These are phyloP conservation scores for Anthoceros angustus DNA, from an alignment of 225 moss, liverwort and hornwort genomes.

Conservation along the genomic window DNA sequence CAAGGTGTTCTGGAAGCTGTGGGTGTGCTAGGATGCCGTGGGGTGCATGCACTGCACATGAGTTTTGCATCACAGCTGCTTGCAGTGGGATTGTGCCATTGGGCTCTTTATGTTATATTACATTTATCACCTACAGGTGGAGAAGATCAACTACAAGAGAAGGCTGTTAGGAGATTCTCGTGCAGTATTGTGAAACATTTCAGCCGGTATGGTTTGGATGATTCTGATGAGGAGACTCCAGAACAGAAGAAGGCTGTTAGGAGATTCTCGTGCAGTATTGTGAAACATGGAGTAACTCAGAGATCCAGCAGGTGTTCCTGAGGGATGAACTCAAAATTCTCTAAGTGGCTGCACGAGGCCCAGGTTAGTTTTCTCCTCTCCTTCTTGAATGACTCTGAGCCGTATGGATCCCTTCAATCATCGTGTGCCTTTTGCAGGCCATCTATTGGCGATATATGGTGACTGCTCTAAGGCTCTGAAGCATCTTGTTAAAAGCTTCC, in stretches of 20 bases:
- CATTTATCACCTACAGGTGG: slow-evolving; percentile 48
- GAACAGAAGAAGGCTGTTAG: slow-evolving; percentile 33
- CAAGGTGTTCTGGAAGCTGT: slow-evolving; percentile 73
- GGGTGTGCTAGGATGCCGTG: slow-evolving; percentile 35
- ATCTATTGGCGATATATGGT: slow-evolving; percentile 55
- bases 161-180: slow-evolving; percentile 61
- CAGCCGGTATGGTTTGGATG: slow-evolving; percentile 93
- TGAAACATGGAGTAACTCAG: slow-evolving; percentile 72
- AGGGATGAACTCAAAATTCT: slow-evolving; percentile 68
- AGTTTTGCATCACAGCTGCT: slow-evolving; percentile 86
- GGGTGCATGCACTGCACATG: slow-evolving; percentile 72
- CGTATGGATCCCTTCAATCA: no score
- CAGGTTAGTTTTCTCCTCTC: slow-evolving; percentile 31
- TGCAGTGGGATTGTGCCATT: slow-evolving; percentile 82
- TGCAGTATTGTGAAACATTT: slow-evolving; percentile 98
- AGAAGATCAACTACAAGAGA: slow-evolving; percentile 58
- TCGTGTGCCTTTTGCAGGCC: slow-evolving; percentile 28
- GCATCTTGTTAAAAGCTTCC: slow-evolving; percentile 70
- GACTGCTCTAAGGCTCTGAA: slow-evolving; percentile 61
- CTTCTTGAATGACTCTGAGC: background rate
- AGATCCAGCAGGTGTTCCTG: slow-evolving; percentile 52
- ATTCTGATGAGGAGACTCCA: slow-evolving; percentile 47
- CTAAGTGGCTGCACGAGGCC: slow-evolving; percentile 83
- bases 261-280: slow-evolving; percentile 73
- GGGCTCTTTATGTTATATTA: slow-evolving; percentile 86